Base-by-base conservation (phyloP, 225 moss, liverwort and hornwort species). In the Physcomitrellopsis africana region DNA sequence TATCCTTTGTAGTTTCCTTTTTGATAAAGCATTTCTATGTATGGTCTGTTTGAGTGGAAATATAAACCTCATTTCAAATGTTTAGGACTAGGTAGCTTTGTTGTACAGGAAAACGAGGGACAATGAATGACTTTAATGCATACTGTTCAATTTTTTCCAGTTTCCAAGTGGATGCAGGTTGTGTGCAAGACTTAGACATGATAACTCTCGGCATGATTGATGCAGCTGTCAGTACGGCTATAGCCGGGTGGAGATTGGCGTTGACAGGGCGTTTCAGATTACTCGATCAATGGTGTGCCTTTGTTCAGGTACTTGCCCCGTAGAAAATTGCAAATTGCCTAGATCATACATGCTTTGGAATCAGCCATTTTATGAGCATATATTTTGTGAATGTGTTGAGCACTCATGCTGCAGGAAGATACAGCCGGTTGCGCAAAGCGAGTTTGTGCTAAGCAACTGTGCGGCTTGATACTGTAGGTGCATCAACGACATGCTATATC, bases 201-300 rank as follows among this genome's bases (percentile, higher is more conserved):
- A 15, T 56, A 26, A 26, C 12, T 67, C 27, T 63, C 65, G 69
- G 60, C 68, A 47, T 67, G 62, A 63, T 79, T 62, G 72, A 59
- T 84, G 86, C 81, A 95, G 97, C 89, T 69, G 92, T 95, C 15
- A 72, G 72, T 72, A 93, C 87, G 16, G 95, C 97, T 67, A 87
- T 99, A 53, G 89, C 75, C 63, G 94, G 90, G 20, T 99, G 97
- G 97, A 93, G 86, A 76, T 77, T 99, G 59, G 84, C 86, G 41
- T 86, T 99, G 86, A 90, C 91, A 46, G 97, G 97, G 55, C 93
- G 97, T 45, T 95, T 99, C 77, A 90, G 97, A 85, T 81, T 99
- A 71, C 93, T 99, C 58, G 95, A 95, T 81, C 97, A 95, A 81
- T 99, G 97, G 97, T 94, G 94, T 84, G 85, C 89, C 48, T 99